Base-by-base conservation (phyloP, 2,329 filamentous ascomycete species). In the Stachybotrys chartarum region DNA sequence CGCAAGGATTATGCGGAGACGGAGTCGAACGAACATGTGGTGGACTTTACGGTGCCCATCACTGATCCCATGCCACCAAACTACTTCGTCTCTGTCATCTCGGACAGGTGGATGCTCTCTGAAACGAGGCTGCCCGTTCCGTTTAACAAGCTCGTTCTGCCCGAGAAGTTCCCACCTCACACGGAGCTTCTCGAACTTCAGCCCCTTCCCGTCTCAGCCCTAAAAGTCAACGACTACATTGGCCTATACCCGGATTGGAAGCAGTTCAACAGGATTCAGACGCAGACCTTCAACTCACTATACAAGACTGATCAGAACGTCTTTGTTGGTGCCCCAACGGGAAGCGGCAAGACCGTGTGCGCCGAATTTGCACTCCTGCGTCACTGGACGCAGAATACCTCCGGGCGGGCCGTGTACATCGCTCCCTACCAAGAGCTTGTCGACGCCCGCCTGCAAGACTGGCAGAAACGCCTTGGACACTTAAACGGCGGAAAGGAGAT, bases 41-140 rank as follows among this genome's bases (percentile, higher is more conserved):
- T 99, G 31, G 94, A 99, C 63, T 94, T 99, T 64, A 97, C 93
- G 0, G 93, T 97, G 3, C 90, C 94, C 1, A 96, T 99, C 62
- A 92, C 91, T 0, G 94, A 99, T 63, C 95, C 95, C 0, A 96
- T 97, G 89, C 94, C 94, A 14, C 94, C 95, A 0, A 96, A 99
- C 71, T 99, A 99, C 75, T 99, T 99, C 74, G 91, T 99, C 64
- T 94, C 91, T 0, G 83, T 99, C 45, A 76, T 97, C 18, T 97
- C 93, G 4, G 94, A 99, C 70, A 82, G 94, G 62, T 99, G 94
- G 94, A 97, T 99, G 91, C 91, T 96, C 68, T 91, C 93, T 1
- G 92, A 99, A 74, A 96, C 92, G 1, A 91, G 92, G 68, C 78
- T 99, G 54, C 88, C 93, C 0, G 88, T 99, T 2, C 93, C 92